A percentile compares a stretch with the other conserved stretches of the same genome.
Evolutionary conservation across 805 yeast species (phyloP).

Genomic region (Schwanniomyces vanrijiae): DNA sequence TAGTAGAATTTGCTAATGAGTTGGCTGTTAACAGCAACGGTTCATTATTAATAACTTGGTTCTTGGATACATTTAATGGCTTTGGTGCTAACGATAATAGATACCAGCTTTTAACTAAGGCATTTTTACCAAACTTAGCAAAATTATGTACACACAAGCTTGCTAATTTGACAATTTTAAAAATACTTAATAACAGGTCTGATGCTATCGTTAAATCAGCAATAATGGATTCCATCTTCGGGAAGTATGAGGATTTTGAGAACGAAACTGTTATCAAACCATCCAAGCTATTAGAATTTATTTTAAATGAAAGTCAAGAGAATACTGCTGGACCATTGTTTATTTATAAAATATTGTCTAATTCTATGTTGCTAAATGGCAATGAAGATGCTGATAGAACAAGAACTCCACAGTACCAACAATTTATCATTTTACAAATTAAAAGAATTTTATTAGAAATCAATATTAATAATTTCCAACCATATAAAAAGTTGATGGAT

Average conservation of each 20-base stretch:
- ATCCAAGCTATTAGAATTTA: conserved; percentile 50
- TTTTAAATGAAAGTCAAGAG: conserved; percentile 65
- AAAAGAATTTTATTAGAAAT: conserved; percentile 61
- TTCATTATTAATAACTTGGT: conserved; percentile 88
- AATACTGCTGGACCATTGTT: conserved; percentile 55
- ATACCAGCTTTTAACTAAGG: conserved; percentile 62
- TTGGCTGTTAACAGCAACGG: conserved; percentile 86
- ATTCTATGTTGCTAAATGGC: conserved; percentile 52
- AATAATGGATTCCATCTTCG: conserved; percentile 68
- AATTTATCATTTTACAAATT: conserved; percentile 59
- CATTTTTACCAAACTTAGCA: conserved; percentile 60
- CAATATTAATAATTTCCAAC: conserved; percentile 58
- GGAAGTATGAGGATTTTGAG: conserved; percentile 35
- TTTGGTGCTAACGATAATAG: conserved; percentile 47
- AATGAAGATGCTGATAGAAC: conserved; percentile 41
- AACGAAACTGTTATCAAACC: conserved; percentile 28
- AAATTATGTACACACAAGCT: conserved; percentile 75
- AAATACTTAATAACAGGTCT: conserved; percentile 68
- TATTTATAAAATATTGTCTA: conserved; percentile 73
- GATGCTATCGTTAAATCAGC: conserved; percentile 61
- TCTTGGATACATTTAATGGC: conserved; percentile 67
- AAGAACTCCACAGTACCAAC: conserved; percentile 40
- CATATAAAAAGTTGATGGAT: conserved; percentile 83
- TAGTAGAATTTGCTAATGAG: conserved; percentile 74
- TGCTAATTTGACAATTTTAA: conserved; percentile 79